Conservation (phyloP, 108 stramenopile species). For the Nitzschia sp. region DNA sequence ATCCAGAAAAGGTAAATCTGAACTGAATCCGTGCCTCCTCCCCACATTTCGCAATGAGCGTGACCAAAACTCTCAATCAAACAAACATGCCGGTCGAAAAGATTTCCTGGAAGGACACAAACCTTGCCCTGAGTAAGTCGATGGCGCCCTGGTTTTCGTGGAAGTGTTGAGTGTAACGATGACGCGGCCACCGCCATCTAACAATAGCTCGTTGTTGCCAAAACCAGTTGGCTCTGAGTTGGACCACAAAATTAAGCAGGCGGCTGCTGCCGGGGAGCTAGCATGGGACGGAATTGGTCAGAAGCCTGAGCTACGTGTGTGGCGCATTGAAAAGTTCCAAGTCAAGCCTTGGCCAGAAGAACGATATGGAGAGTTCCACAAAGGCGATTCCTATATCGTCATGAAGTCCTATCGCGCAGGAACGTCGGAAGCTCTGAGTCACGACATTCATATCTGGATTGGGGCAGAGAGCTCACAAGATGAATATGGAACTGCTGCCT, state of each 20-base stretch:
- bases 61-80: background rate
- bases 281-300: constrained; percentile 57
- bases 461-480: constrained; percentile 85
- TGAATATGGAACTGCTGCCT: constrained; percentile 89
- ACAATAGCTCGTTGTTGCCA: background rate
- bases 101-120: constrained; percentile 38
- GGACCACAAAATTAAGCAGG: constrained; percentile 50
- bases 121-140: constrained; percentile 40
- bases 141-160: too few relatives aligned
- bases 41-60: too few relatives aligned
- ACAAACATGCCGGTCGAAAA: constrained; percentile 12
- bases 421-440: constrained; percentile 32
- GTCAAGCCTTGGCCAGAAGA: constrained; percentile 55
- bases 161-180: too few relatives aligned
- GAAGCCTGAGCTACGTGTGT: constrained; percentile 63
- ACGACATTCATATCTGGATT: constrained; percentile 86
- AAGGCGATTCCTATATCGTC: constrained; percentile 91
- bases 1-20: too few relatives aligned
- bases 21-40: too few relatives aligned
- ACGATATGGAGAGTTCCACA: constrained; percentile 79
- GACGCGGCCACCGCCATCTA: too few relatives aligned
- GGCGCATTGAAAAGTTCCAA: constrained; percentile 89
- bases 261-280: constrained; percentile 59
- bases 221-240: constrained; percentile 40
- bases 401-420: constrained; percentile 58